A percentile compares a stretch with the other conserved stretches of the same genome.
Conservation (phyloP, 2,329 filamentous ascomycete genomes). For the Sclerotinia subarctica region DNA sequence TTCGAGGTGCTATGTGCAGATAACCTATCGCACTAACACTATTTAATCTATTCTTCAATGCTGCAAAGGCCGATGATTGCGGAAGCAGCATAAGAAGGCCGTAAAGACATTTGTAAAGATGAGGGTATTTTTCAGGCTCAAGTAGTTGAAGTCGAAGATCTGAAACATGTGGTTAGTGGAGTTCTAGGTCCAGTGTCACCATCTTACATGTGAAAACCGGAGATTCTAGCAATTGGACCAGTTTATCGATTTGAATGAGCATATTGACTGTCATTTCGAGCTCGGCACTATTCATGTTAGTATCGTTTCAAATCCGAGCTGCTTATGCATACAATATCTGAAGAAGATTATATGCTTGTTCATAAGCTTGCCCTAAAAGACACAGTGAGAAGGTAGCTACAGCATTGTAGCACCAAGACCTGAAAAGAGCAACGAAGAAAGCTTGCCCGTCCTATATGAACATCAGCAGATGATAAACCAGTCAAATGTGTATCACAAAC, state of each 20-base stretch:
- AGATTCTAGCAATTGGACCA: slow-evolving; percentile 93
- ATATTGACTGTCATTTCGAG: slow-evolving; percentile 99
- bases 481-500: slow-evolving; percentile 42
- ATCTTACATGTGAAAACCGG: slow-evolving; percentile 91
- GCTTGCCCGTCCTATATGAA: slow-evolving; percentile 75
- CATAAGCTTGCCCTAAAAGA: slow-evolving; percentile 92
- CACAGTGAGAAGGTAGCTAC: slow-evolving; percentile 97
- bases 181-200: neutral
- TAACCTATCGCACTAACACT: slow-evolving; percentile 97
- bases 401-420: slow-evolving; percentile 97
- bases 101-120: slow-evolving; percentile 96
- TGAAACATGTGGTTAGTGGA: slow-evolving; percentile 41
- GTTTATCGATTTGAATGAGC: slow-evolving; percentile 96
- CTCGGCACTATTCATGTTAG: slow-evolving; percentile 64
- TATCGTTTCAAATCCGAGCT: neutral
- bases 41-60: slow-evolving; percentile 92
- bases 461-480: slow-evolving; percentile 22
- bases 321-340: slow-evolving; percentile 72
- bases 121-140: slow-evolving; percentile 91
- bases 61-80: slow-evolving; percentile 94
- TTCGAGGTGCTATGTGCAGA: slow-evolving; percentile 75
- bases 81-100: slow-evolving; percentile 97
- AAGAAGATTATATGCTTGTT: slow-evolving; percentile 92
- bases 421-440: slow-evolving; percentile 90
- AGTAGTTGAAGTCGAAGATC: slow-evolving; percentile 91